Evolutionary conservation across 305 asterid genomes (phyloP).

Genomic region (Plantago rigida): DNA sequence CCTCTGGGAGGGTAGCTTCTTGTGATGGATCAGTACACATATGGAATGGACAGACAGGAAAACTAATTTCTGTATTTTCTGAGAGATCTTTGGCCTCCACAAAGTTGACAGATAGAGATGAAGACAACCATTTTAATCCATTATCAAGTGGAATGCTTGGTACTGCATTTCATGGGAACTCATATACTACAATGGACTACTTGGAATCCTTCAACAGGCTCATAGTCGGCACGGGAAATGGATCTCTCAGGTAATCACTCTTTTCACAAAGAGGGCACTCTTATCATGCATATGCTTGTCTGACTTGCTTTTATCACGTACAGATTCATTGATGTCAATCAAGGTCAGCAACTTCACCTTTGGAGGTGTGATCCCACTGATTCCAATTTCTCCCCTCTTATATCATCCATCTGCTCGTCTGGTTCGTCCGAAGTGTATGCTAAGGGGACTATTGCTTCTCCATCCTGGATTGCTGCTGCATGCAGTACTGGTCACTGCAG

Average conservation of each 20-base stretch:
- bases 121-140: slow-evolving; percentile 66
- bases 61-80: slow-evolving; percentile 58
- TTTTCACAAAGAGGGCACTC: slow-evolving; percentile 17
- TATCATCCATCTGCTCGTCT: slow-evolving; percentile 79
- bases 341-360: slow-evolving; percentile 79
- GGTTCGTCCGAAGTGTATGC: slow-evolving; percentile 44
- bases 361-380: slow-evolving; percentile 75
- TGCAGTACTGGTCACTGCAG: slow-evolving; percentile 78
- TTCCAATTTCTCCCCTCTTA: slow-evolving; percentile 66
- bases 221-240: slow-evolving; percentile 87
- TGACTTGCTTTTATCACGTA: slow-evolving; percentile 21
- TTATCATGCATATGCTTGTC: slow-evolving; percentile 19
- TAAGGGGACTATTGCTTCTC: slow-evolving; percentile 38
- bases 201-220: slow-evolving; percentile 57
- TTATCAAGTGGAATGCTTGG: slow-evolving; percentile 66
- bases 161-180: slow-evolving; percentile 74
- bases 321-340: slow-evolving; percentile 88
- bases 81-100: slow-evolving; percentile 54
- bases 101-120: slow-evolving; percentile 51
- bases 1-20: slow-evolving; percentile 88
- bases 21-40: slow-evolving; percentile 94
- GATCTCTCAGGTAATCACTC: slow-evolving; percentile 69
- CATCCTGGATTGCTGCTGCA: slow-evolving; percentile 93
- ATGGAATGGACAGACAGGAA: slow-evolving; percentile 92
- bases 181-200: slow-evolving; percentile 79